Conservation (phyloP, 2,329 filamentous ascomycete genomes). For the Fusarium coicis region DNA sequence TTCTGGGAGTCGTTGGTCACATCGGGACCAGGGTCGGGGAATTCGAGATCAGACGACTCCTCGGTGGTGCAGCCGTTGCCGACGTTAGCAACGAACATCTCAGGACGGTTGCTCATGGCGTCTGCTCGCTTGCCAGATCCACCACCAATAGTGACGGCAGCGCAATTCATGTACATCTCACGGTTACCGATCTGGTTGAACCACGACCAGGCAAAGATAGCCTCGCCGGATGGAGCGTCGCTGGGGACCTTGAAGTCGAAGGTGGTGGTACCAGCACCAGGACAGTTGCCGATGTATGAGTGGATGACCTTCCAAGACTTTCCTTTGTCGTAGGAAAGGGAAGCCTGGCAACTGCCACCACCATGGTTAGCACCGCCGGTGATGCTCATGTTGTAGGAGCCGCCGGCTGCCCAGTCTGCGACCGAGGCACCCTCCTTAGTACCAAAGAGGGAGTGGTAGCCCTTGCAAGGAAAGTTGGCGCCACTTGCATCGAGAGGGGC, state of each 20-base stretch:
- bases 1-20: slow-evolving; percentile 54
- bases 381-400: slow-evolving; percentile 71
- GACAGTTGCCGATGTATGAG: slow-evolving; percentile 66
- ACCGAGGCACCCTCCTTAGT: slow-evolving; percentile 62
- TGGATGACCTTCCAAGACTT: slow-evolving; percentile 75
- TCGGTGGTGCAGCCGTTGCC: slow-evolving; percentile 67
- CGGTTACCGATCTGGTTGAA: slow-evolving; percentile 81
- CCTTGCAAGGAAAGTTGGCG: slow-evolving; percentile 81
- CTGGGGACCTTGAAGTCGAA: slow-evolving; percentile 75
- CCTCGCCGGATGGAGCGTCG: slow-evolving; percentile 69
- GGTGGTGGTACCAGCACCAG: slow-evolving; percentile 55
- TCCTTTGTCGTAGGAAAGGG: slow-evolving; percentile 78
- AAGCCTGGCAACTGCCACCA: slow-evolving; percentile 81
- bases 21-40: slow-evolving; percentile 72
- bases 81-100: slow-evolving; percentile 78
- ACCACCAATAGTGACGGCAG: slow-evolving; percentile 70
- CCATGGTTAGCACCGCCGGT: slow-evolving; percentile 70
- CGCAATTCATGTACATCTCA: slow-evolving; percentile 91
- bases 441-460: slow-evolving; percentile 62
- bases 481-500: slow-evolving; percentile 70
- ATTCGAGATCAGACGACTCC: slow-evolving; percentile 68
- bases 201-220: slow-evolving; percentile 81
- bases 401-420: slow-evolving; percentile 71
- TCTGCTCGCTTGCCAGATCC: slow-evolving; percentile 49
- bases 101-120: slow-evolving; percentile 67